These are phyloP conservation scores for Arthrobotrys musiformis DNA, from an alignment of 2,329 filamentous ascomycete genomes.

Conservation along the genomic window DNA sequence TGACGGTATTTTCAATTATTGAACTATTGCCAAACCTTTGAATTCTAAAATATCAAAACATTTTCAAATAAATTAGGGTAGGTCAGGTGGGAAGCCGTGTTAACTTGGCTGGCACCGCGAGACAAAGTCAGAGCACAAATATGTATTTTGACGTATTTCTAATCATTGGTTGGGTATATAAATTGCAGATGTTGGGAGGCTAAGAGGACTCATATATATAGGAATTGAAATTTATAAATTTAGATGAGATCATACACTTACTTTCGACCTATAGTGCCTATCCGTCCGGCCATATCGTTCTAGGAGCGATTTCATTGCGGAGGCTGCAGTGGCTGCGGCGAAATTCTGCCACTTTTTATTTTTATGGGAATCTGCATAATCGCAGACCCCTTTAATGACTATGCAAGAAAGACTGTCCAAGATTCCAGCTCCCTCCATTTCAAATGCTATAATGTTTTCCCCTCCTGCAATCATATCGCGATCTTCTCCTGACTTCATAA, in stretches of 20 bases:
- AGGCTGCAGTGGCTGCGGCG: constrained; percentile 61
- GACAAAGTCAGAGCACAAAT: no score
- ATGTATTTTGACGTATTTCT: no score
- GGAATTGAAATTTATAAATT: no score
- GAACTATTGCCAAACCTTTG: no score
- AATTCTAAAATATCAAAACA: no score
- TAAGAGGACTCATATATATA: no score
- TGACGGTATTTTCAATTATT: no score
- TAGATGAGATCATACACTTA: background rate
- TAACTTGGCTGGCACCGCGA: no score
- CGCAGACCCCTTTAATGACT: constrained; percentile 63
- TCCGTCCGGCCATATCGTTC: background rate
- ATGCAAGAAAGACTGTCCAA: constrained; percentile 61
- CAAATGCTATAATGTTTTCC: constrained; percentile 57
- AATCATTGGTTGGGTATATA: no score
- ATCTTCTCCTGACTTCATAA: constrained; percentile 47
- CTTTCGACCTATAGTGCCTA: background rate
- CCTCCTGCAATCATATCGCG: constrained; percentile 34
- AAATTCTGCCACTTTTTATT: constrained; percentile 58
- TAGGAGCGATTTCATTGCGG: constrained; percentile 54
- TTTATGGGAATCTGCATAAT: constrained; percentile 64
- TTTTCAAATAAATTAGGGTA: no score
- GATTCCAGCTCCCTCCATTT: constrained; percentile 61
- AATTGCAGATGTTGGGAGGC: no score
- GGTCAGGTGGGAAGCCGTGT: no score